Conservation (phyloP, 768 basidiomycete genomes). For the Podaxis pistillaris region DNA sequence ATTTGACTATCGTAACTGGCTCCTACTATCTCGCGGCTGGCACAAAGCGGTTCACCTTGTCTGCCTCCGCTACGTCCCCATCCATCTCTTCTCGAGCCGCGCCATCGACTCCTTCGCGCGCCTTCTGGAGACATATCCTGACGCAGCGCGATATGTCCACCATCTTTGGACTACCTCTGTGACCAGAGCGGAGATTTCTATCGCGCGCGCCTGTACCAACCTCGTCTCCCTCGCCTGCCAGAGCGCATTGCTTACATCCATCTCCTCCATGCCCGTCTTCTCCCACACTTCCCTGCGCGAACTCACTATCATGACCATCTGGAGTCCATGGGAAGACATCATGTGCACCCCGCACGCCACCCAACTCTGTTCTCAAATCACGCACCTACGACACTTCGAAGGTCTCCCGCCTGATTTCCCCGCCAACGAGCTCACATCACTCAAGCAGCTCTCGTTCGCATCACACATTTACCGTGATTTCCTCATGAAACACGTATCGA, state of each 20-base stretch:
- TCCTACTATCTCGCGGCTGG: conserved; percentile 9
- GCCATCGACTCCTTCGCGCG: background rate
- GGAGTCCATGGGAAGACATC: conserved; percentile 13
- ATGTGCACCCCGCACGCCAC: conserved; percentile 4
- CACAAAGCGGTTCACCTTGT: conserved; percentile 3
- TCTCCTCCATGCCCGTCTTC: conserved; percentile 10
- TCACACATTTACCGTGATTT: conserved; percentile 16
- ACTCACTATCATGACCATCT: conserved; percentile 13
- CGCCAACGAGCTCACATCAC: conserved; percentile 10
- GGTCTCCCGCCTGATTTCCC: conserved; percentile 13
- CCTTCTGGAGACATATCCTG: background rate
- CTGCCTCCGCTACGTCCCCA: conserved; percentile 12
- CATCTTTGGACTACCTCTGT: conserved; percentile 13
- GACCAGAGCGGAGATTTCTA: conserved; percentile 4
- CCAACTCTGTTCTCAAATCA: conserved; percentile 13
- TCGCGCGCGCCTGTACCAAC: conserved; percentile 13
- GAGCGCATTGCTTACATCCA: conserved; percentile 1
- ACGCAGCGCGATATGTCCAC: background rate
- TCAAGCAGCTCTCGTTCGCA: conserved; percentile 13
- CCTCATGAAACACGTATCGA: conserved; percentile 1
- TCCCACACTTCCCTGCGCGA: conserved; percentile 9
- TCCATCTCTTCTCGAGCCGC: conserved; percentile 8
- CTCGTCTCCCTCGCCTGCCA: conserved; percentile 11
- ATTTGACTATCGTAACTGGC: conserved; percentile 6
- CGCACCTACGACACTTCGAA: conserved; percentile 12